phyloP scores from a whole-genome alignment of 2,329 filamentous ascomycete genomes.

The Colletotrichum viniferum region DNA sequence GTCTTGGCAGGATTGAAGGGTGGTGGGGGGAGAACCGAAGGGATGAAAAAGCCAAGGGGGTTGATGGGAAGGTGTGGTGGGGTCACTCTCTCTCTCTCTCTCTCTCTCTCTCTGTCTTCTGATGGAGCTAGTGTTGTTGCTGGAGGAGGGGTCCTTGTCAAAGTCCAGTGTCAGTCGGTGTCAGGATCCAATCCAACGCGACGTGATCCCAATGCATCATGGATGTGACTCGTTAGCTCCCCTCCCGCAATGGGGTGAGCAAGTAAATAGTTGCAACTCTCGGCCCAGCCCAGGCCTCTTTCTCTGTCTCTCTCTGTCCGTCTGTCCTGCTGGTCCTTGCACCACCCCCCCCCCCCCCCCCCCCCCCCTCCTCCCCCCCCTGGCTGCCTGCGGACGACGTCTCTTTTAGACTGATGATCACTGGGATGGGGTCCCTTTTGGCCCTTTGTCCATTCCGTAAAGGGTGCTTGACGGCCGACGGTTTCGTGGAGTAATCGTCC shows the following conservation, averaged over 20 bases:
- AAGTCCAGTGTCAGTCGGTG: neutral
- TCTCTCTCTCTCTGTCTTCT: neutral
- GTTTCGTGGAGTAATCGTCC: neutral
- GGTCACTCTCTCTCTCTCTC: neutral
- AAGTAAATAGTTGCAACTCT: neutral
- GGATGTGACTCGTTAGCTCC: neutral
- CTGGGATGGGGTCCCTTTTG: neutral
- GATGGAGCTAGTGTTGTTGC: neutral
- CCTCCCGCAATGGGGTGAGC: neutral
- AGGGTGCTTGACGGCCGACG: neutral
- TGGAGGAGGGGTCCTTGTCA: neutral
- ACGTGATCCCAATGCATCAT: constrained; percentile 11
- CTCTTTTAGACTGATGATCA: neutral
- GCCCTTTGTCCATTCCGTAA: neutral
- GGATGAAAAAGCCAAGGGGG: neutral
- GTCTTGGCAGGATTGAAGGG: neutral
- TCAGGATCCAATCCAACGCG: constrained; percentile 15
- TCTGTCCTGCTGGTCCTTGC: neutral
- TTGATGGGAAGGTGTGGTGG: neutral
- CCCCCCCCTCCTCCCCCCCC: neutral
- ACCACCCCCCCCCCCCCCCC: neutral
- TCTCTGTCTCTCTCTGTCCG: neutral
- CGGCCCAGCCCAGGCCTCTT: neutral
- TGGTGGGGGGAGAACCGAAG: neutral
- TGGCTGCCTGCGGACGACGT: neutral